Conservation (phyloP, 345 rosid species). For the Eucalyptus pauciflora region DNA sequence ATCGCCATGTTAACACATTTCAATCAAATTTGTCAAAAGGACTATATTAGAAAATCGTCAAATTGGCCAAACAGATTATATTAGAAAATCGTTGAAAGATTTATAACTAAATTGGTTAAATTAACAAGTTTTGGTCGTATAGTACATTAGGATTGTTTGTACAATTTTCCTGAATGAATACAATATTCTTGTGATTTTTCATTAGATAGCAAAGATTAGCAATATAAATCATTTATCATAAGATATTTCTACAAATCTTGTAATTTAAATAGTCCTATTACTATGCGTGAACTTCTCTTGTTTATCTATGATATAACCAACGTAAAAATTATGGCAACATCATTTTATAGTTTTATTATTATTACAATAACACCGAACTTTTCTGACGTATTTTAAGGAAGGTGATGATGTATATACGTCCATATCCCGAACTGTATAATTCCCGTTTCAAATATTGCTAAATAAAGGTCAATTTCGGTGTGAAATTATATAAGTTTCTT, state of each 20-base stretch:
- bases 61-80: rapidly evolving
- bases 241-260: neutral
- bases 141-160: neutral
- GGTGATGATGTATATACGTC: too few species aligned
- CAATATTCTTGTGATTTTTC: neutral
- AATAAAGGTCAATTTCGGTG: neutral
- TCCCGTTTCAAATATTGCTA: neutral
- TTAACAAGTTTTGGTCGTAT: rapidly evolving
- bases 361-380: neutral
- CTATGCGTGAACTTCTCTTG: neutral
- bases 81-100: too few species aligned
- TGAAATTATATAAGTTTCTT: too few species aligned
- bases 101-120: too few species aligned
- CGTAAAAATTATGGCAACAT: too few species aligned
- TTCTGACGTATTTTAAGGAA: neutral
- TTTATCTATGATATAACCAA: too few species aligned
- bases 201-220: neutral
- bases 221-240: neutral
- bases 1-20: neutral
- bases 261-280: neutral
- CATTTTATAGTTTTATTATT: too few species aligned
- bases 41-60: too few species aligned
- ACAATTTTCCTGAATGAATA: neutral
- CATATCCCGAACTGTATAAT: neutral
- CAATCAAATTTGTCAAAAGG: rapidly evolving